These are phyloP conservation scores for Arachnomyces sp. DNA, from an alignment of 2,329 filamentous ascomycete species.

Conservation along the genomic window DNA sequence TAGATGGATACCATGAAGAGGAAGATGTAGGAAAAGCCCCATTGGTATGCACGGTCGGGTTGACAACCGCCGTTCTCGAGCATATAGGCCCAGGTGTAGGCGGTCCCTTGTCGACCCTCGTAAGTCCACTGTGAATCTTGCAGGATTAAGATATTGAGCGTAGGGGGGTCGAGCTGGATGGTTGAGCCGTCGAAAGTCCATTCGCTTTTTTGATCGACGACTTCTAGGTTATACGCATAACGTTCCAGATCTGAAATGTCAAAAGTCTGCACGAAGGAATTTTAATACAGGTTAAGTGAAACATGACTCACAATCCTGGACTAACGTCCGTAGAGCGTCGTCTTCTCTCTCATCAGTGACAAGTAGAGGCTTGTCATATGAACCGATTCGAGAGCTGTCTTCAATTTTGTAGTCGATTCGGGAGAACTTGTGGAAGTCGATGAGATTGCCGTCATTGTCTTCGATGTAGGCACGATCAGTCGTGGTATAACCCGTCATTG, in stretches of 20 bases:
- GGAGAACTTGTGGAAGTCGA: conserved; percentile 20
- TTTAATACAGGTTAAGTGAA: no score
- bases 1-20: conserved; percentile 24
- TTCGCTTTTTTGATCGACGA: no score
- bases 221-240: no score
- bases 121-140: conserved; percentile 1
- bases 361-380: neutral
- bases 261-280: no score
- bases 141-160: neutral
- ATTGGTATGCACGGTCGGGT: conserved; percentile 20
- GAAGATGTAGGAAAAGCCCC: conserved; percentile 32
- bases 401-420: conserved; percentile 13
- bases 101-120: conserved; percentile 4
- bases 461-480: conserved; percentile 20
- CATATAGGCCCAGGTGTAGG: conserved; percentile 11
- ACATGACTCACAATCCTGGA: no score
- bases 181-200: no score
- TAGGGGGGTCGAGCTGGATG: no score
- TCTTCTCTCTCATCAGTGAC: no score
- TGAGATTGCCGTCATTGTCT: conserved; percentile 17
- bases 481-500: conserved; percentile 32
- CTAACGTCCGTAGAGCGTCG: no score
- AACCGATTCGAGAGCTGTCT: conserved; percentile 7
- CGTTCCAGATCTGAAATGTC: no score
- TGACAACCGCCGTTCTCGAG: conserved; percentile 12